Evolutionary conservation across 257 asterid genomes (phyloP).

Genomic region (Solanum commersonii): DNA sequence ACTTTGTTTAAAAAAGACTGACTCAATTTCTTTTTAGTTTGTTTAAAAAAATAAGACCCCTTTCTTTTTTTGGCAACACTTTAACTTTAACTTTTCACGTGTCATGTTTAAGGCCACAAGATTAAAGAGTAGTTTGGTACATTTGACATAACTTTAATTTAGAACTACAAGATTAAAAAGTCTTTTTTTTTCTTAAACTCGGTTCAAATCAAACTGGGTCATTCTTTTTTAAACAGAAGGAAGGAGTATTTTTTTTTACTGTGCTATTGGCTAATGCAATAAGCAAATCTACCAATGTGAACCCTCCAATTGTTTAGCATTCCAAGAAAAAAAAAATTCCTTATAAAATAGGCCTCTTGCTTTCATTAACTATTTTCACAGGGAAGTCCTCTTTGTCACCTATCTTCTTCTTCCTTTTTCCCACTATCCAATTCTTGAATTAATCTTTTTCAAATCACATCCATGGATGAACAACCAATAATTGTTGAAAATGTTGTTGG

Average conservation of each 20-base stretch:
- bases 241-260: neutral
- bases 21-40: too few species aligned
- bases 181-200: too few species aligned
- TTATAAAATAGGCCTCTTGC: constrained; percentile 15
- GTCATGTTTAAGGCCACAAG: too few species aligned
- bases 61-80: too few species aligned
- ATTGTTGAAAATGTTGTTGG: neutral
- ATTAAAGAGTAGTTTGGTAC: too few species aligned
- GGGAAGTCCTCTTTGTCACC: constrained; percentile 1
- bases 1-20: too few species aligned
- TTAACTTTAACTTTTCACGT: too few species aligned
- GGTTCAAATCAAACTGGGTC: too few species aligned
- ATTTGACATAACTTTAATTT: too few species aligned
- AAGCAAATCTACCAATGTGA: neutral
- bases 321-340: constrained; percentile 15
- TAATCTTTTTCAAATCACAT: constrained; percentile 1
- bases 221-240: too few species aligned
- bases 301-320: constrained; percentile 24
- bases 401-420: neutral
- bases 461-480: constrained; percentile 30
- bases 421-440: neutral
- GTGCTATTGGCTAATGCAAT: neutral
- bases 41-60: too few species aligned
- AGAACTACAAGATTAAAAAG: too few species aligned
- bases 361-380: neutral